Base-by-base conservation (phyloP, 2,329 filamentous ascomycete genomes). In the Sarocladium oryzae region DNA sequence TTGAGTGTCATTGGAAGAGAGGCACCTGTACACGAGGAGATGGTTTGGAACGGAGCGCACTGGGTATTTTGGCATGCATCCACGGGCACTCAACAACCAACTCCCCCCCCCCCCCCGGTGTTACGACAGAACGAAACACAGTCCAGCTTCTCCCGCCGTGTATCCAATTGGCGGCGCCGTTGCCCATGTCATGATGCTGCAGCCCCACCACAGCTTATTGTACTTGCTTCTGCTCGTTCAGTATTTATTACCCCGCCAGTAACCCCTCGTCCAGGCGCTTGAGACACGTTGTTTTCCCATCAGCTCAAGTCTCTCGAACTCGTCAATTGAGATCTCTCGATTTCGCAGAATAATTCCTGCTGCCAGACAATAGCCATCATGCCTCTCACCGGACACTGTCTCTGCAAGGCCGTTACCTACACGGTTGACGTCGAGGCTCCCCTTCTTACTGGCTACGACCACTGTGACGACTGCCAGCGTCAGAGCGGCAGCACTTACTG, bases 391-490 rank as follows among this genome's bases (percentile, higher is more conserved):
- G 83, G 83, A 67, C 82, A 86, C 76, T 86, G 83, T 66, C 81
- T 86, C 57, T 86, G 83, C 77, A 82, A 82, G 65, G 77, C 79
- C 61, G 79, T 86, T 69, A 86, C 84, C 63, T 90, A 89, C 76
- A 76, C 76, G 63, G 71, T 67, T 49, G 74, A 77, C 64, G 66
- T 76, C 53, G 76, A 78, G 23, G 69, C 66, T 46, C 76, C 76
- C 50, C 61, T 78, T 51, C 38, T 78, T 65, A 79, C 78, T 49
- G 83, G 77, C 56, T 86, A 86, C 65, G 85, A 86, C 63, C 83
- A 86, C 73, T 86, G 83, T 61, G 83, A 86, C 62, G 83, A 86
- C 69, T 86, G 83, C 75, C 83, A 86, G 69, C 81, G 83, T 62
- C 83, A 86, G 69, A 78, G 69, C 49, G 83, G 83, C 56, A 85